A percentile compares a stretch with the other conserved stretches of the same genome.
These are phyloP conservation scores for Brassica juncea DNA, from an alignment of 345 rosid genomes.

Conservation along the genomic window DNA sequence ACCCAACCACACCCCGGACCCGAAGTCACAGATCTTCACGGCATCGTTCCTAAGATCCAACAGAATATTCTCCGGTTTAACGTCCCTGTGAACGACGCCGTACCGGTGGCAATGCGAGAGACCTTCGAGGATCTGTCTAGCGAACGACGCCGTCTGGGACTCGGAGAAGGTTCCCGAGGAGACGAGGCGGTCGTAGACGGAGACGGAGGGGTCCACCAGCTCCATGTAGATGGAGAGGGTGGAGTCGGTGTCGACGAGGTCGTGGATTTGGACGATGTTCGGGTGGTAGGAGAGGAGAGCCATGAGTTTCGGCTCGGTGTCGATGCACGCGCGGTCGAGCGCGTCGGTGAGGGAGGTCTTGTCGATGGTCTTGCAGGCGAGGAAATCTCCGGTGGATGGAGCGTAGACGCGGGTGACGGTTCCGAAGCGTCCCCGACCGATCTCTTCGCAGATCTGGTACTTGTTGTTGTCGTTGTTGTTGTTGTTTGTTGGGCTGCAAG, in stretches of 20 bases:
- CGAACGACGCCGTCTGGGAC: conserved; percentile 46
- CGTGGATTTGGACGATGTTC: conserved; percentile 58
- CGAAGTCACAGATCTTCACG: conserved; percentile 69
- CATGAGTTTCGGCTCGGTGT: conserved; percentile 72
- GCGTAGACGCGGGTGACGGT: conserved; percentile 58
- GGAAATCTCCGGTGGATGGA: conserved; percentile 46
- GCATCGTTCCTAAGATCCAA: conserved; percentile 46
- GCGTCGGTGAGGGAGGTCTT: conserved; percentile 54
- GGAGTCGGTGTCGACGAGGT: conserved; percentile 57
- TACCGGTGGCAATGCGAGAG: conserved; percentile 68
- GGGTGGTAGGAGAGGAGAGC: conserved; percentile 58
- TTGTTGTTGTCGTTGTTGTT: conserved; percentile 36
- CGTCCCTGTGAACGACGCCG: conserved; percentile 74
- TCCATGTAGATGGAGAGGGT: conserved; percentile 61
- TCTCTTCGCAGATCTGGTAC: conserved; percentile 67
- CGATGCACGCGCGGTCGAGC: conserved; percentile 64
- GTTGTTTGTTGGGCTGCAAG: conserved; percentile 34
- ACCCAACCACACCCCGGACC: conserved; percentile 55
- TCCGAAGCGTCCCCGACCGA: conserved; percentile 83
- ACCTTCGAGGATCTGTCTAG: conserved; percentile 56
- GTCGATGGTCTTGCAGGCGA: conserved; percentile 72
- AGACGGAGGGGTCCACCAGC: conserved; percentile 50
- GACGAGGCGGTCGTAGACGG: conserved; percentile 54
- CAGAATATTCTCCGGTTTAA: conserved; percentile 78
- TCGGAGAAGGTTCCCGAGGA: conserved; percentile 44